Conservation (phyloP, 2,329 filamentous ascomycete species). For the Tolypocladium nubicola region DNA sequence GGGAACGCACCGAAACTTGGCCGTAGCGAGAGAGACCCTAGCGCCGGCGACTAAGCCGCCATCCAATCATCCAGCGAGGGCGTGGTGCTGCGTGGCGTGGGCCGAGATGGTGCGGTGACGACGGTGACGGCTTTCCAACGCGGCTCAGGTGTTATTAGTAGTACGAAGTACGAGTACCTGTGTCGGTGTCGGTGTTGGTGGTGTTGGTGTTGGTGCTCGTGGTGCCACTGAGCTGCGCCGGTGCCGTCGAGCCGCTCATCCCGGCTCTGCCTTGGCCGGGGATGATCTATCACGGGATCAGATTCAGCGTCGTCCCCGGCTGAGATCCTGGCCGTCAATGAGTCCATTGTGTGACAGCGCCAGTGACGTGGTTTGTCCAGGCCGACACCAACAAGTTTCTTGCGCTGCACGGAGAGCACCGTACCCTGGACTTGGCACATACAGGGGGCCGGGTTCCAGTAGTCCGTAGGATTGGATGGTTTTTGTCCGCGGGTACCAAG, state of each 20-base stretch:
- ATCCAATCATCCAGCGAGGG: neutral
- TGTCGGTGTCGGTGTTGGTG: neutral
- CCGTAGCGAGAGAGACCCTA: conserved; percentile 12
- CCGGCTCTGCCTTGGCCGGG: neutral
- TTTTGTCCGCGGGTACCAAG: conserved; percentile 14
- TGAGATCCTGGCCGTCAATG: neutral
- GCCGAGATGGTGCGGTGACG: neutral
- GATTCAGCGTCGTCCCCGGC: neutral
- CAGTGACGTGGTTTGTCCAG: neutral
- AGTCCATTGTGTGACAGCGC: neutral
- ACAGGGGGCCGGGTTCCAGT: neutral
- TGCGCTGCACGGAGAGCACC: neutral
- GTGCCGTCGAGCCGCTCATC: neutral
- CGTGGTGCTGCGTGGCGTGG: neutral
- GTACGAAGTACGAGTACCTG: neutral
- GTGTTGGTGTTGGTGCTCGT: neutral
- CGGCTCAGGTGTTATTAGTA: neutral
- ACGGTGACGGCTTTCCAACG: neutral
- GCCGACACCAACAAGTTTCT: neutral
- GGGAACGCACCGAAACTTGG: conserved; percentile 17
- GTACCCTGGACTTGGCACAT: neutral
- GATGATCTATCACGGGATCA: neutral
- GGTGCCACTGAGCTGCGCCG: neutral
- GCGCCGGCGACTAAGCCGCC: conserved; percentile 7
- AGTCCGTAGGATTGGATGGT: neutral